Evolutionary conservation across 1,139 yeast genomes (phyloP).

Genomic region (Candida dubliniensis): DNA sequence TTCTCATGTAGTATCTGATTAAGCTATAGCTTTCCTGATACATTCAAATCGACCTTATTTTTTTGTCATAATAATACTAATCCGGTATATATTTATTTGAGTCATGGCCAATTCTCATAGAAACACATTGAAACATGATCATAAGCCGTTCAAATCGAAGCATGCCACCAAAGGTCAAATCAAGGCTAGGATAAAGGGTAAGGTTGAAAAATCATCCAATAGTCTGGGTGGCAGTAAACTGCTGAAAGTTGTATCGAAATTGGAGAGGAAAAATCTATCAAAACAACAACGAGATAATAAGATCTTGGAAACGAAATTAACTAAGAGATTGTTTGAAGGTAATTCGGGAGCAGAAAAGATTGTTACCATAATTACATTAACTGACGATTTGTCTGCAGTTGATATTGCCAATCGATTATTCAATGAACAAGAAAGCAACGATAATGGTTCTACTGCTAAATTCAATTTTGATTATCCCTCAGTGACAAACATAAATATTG

Average conservation of each 20-base stretch:
- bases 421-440: constrained; percentile 30
- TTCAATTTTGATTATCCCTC: constrained; percentile 39
- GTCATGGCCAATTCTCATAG: constrained; percentile 64
- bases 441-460: constrained; percentile 17
- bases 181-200: constrained; percentile 80
- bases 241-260: constrained; percentile 54
- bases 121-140: constrained; percentile 76
- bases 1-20: too few relatives aligned
- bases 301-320: constrained; percentile 50
- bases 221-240: constrained; percentile 43
- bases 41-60: too few relatives aligned
- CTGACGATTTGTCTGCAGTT: constrained; percentile 63
- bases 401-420: constrained; percentile 57
- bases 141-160: constrained; percentile 85
- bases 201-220: constrained; percentile 63
- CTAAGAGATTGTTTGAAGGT: constrained; percentile 77
- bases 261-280: constrained; percentile 76
- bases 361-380: constrained; percentile 76
- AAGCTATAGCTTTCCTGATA: too few relatives aligned
- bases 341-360: constrained; percentile 78
- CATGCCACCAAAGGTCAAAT: constrained; percentile 90
- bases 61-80: too few relatives aligned
- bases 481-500: constrained; percentile 50
- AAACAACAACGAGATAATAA: constrained; percentile 78
- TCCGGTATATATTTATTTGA: too few relatives aligned